Conservation (phyloP, 108 stramenopile species). For the Parietichytrium sp. region DNA sequence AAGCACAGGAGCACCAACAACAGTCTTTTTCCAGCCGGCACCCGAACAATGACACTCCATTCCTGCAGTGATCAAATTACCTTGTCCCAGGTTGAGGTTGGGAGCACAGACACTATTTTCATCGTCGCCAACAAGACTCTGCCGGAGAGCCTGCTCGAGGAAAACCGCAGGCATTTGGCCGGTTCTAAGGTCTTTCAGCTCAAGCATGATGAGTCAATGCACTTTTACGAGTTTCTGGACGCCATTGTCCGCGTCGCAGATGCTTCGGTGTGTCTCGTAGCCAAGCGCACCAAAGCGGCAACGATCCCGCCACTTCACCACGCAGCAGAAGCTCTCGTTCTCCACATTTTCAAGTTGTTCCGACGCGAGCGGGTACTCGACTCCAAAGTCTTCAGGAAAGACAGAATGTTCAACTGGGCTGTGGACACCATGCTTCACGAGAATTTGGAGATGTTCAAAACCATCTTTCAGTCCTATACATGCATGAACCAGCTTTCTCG, state of each 20-base stretch:
- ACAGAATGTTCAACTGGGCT: constrained; percentile 25
- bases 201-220: not conserved
- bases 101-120: constrained; percentile 15
- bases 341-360: not conserved
- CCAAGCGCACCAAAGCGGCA: not conserved
- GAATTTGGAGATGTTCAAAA: constrained; percentile 1
- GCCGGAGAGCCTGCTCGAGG: not conserved
- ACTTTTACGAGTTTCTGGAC: constrained; percentile 6
- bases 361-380: constrained; percentile 15
- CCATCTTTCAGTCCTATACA: not conserved
- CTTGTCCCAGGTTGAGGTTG: too few relatives aligned
- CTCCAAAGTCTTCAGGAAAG: not conserved
- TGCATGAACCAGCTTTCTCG: not conserved
- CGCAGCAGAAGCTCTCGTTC: not conserved
- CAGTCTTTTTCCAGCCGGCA: too few relatives aligned
- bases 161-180: not conserved
- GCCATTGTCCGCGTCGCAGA: not conserved
- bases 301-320: not conserved
- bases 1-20: too few relatives aligned
- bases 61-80: too few relatives aligned
- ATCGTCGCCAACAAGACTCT: constrained; percentile 7
- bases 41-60: too few relatives aligned
- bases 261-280: not conserved
- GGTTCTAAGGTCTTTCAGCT: not conserved
- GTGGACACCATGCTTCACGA: not conserved